Evolutionary conservation across 2,329 filamentous ascomycete species (phyloP).

Genomic region (Neoascochyta sp.): DNA sequence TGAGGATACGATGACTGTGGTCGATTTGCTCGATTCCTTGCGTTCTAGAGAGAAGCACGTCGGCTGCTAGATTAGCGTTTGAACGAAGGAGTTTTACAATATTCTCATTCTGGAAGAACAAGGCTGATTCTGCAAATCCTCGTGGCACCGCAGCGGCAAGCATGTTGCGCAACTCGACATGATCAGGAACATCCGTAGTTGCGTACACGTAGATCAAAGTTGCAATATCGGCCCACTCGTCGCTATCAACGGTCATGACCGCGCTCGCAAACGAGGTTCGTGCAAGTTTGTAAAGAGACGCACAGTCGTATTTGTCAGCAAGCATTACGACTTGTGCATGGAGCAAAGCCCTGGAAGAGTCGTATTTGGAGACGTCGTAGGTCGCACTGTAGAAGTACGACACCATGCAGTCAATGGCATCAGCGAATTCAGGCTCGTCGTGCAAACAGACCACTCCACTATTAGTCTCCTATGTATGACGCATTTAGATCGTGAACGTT

Average conservation of each 20-base stretch:
- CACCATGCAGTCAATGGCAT: conserved; percentile 23
- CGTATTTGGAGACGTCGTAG: conserved; percentile 11
- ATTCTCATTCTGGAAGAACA: conserved; percentile 6
- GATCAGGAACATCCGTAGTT: conserved; percentile 10
- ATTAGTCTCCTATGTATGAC: conserved; percentile 9
- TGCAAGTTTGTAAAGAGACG: conserved; percentile 16
- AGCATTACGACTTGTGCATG: conserved; percentile 18
- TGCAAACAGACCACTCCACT: conserved; percentile 14
- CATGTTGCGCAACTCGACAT: conserved; percentile 9
- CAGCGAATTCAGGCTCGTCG: conserved; percentile 13
- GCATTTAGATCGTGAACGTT: too few relatives aligned
- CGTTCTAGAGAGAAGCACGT: conserved; percentile 19
- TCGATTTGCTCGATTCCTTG: too few relatives aligned
- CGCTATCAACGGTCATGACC: conserved; percentile 6
- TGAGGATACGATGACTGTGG: too few relatives aligned
- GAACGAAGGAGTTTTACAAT: conserved; percentile 12
- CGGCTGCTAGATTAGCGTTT: conserved; percentile 15
- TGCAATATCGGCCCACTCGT: conserved; percentile 16
- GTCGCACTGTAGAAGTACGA: conserved; percentile 18
- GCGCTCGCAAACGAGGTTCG: conserved; percentile 11
- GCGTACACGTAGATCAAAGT: conserved; percentile 16
- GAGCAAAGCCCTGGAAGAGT: conserved; percentile 11
- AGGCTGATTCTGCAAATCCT: conserved; percentile 3
- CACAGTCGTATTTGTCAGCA: conserved; percentile 21
- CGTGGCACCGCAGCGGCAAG: conserved; percentile 8